phyloP scores from a whole-genome alignment of 2,329 filamentous ascomycete species.

The Annulohypoxylon truncatum region DNA sequence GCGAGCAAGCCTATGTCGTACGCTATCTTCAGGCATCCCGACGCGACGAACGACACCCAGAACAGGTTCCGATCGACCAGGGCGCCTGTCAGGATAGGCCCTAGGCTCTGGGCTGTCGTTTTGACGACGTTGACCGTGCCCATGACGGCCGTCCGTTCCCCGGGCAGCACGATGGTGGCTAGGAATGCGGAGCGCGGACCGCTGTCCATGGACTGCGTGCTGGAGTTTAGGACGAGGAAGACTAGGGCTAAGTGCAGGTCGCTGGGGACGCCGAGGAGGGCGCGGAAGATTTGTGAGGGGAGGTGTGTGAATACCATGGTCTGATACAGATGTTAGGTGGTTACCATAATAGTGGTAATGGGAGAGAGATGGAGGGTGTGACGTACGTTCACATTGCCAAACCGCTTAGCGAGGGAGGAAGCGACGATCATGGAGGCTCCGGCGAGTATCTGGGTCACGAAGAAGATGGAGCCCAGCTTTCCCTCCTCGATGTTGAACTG shows the following conservation, averaged over 20 bases:
- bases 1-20: constrained; percentile 70
- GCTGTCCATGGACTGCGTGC: constrained; percentile 75
- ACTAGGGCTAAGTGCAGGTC: constrained; percentile 65
- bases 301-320: constrained; percentile 83
- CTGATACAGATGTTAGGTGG: constrained; percentile 47
- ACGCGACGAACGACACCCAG: constrained; percentile 72
- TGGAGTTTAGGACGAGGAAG: constrained; percentile 71
- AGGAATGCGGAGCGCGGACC: constrained; percentile 78
- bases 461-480: constrained; percentile 65
- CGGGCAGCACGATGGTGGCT: constrained; percentile 70
- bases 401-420: constrained; percentile 64
- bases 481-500: constrained; percentile 62
- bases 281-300: constrained; percentile 73
- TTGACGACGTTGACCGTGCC: constrained; percentile 77
- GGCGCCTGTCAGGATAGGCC: constrained; percentile 72
- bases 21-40: constrained; percentile 69
- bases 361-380: constrained; percentile 54
- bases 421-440: constrained; percentile 64
- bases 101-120: constrained; percentile 70
- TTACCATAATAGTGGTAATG: constrained; percentile 38
- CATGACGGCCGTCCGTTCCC: constrained; percentile 78
- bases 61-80: constrained; percentile 67
- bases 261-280: constrained; percentile 69
- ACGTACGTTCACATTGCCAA: constrained; percentile 73
- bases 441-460: constrained; percentile 63